These are phyloP conservation scores for Lasiosphaeriaceae sp. DNA, from an alignment of 495 filamentous ascomycete genomes.

Conservation along the genomic window DNA sequence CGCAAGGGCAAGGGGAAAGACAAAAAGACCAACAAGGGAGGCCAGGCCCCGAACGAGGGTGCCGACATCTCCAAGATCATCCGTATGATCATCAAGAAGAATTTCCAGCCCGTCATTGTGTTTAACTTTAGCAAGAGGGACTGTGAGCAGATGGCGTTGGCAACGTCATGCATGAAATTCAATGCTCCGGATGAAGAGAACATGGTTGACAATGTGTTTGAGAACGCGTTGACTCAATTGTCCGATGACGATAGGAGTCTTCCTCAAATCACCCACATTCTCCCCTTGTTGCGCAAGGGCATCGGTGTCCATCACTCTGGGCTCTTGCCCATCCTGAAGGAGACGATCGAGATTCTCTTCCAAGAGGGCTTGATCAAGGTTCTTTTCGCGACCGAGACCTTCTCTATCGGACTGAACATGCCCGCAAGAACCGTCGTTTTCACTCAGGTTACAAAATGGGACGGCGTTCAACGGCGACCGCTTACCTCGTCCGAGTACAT, in stretches of 20 bases:
- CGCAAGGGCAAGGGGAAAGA: conserved; percentile 83
- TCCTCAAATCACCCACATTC: conserved; percentile 85
- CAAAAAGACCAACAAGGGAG: conserved; percentile 85
- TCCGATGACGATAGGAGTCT: conserved; percentile 86
- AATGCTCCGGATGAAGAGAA: conserved; percentile 94
- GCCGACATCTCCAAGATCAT: conserved; percentile 96
- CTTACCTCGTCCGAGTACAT: conserved; percentile 95
- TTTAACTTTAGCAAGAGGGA: conserved; percentile 99
- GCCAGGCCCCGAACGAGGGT: conserved; percentile 56
- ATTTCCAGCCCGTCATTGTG: conserved; percentile 94
- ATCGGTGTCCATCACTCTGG: conserved; percentile 98
- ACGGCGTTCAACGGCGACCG: conserved; percentile 77
- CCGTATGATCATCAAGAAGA: conserved; percentile 96
- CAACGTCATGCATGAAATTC: conserved; percentile 84
- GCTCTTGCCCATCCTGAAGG: conserved; percentile 91
- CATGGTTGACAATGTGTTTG: conserved; percentile 91
- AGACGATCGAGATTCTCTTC: conserved; percentile 98
- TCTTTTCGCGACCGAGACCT: conserved; percentile 95
- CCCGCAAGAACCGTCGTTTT: conserved; percentile 98
- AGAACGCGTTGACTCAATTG: conserved; percentile 81
- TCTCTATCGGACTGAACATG: conserved; percentile 99
- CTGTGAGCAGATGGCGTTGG: conserved; percentile 80
- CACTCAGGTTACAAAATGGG: conserved; percentile 91
- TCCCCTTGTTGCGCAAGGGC: conserved; percentile 83
- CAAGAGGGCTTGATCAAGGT: conserved; percentile 98